A percentile compares a stretch with the other conserved stretches of the same genome.
Evolutionary conservation across 2,329 filamentous ascomycete species (phyloP).

Genomic region (Penicillium hordei): DNA sequence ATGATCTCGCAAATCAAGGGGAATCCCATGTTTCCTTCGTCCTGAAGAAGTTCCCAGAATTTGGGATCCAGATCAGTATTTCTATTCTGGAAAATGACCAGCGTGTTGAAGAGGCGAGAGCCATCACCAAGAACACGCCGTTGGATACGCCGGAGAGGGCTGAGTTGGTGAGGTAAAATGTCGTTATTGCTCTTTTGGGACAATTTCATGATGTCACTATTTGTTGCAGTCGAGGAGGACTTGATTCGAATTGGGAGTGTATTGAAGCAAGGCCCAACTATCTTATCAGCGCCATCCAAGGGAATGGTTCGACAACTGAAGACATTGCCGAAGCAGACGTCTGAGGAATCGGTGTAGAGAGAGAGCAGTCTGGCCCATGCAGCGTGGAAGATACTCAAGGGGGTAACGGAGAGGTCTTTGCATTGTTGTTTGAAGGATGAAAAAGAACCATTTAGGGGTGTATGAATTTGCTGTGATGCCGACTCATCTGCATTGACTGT

Average conservation of each 20-base stretch:
- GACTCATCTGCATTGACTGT: not conserved
- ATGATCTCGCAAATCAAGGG: slow-evolving; percentile 75
- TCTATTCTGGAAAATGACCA: slow-evolving; percentile 74
- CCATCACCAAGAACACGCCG: slow-evolving; percentile 48
- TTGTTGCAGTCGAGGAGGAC: slow-evolving; percentile 50
- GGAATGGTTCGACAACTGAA: slow-evolving; percentile 72
- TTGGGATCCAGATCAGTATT: slow-evolving; percentile 44
- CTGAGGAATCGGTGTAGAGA: slow-evolving; percentile 55
- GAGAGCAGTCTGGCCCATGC: slow-evolving; percentile 69
- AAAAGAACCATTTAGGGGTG: slow-evolving; percentile 40
- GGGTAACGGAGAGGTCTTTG: slow-evolving; percentile 57
- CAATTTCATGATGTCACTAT: slow-evolving; percentile 57
- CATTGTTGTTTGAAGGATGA: slow-evolving; percentile 51
- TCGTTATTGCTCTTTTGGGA: slow-evolving; percentile 64
- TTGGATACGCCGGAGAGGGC: slow-evolving; percentile 71
- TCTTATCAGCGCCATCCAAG: slow-evolving; percentile 64
- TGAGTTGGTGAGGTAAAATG: slow-evolving; percentile 69
- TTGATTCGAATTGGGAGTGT: slow-evolving; percentile 71
- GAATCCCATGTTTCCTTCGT: slow-evolving; percentile 60
- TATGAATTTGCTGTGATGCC: slow-evolving; percentile 18
- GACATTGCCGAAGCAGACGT: slow-evolving; percentile 86
- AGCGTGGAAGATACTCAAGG: slow-evolving; percentile 69
- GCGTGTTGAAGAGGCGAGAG: slow-evolving; percentile 70
- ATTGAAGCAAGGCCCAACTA: slow-evolving; percentile 92
- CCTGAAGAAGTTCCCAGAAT: slow-evolving; percentile 53